These are phyloP conservation scores for Ziziphus jujuba DNA, from an alignment of 306 rosid genomes.

Conservation along the genomic window DNA sequence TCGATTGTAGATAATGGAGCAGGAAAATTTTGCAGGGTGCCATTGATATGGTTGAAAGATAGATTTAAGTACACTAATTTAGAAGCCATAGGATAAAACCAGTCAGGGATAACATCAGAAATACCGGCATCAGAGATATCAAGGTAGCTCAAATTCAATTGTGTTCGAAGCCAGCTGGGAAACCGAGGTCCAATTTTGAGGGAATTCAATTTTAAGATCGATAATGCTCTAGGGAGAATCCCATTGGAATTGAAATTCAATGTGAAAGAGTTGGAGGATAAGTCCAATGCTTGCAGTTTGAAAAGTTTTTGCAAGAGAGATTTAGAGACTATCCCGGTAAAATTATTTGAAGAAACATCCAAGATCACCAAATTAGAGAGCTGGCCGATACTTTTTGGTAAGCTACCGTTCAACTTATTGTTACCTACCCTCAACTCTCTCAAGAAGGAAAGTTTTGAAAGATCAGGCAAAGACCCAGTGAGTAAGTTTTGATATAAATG, in stretches of 20 bases:
- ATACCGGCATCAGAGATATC: not conserved
- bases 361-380: not conserved
- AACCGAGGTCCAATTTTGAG: constrained; percentile 2
- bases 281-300: fast-evolving
- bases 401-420: constrained; percentile 6
- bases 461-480: not conserved
- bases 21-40: no score
- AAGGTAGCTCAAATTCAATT: not conserved
- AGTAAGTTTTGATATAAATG: not conserved
- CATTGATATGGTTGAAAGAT: not conserved
- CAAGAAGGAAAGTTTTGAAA: not conserved
- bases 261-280: not conserved
- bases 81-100: not conserved
- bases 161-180: constrained; percentile 26
- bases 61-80: not conserved
- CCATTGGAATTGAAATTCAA: not conserved
- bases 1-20: no score
- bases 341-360: not conserved
- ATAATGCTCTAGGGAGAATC: constrained; percentile 13
- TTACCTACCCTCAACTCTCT: not conserved
- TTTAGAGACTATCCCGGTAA: not conserved
- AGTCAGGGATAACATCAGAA: not conserved
- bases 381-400: constrained; percentile 8
- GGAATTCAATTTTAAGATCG: fast-evolving
- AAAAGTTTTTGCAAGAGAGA: not conserved